A percentile compares a stretch with the other conserved stretches of the same genome.
phyloP scores from a whole-genome alignment of 345 rosid species.

The Chamaenerion angustifolium region DNA sequence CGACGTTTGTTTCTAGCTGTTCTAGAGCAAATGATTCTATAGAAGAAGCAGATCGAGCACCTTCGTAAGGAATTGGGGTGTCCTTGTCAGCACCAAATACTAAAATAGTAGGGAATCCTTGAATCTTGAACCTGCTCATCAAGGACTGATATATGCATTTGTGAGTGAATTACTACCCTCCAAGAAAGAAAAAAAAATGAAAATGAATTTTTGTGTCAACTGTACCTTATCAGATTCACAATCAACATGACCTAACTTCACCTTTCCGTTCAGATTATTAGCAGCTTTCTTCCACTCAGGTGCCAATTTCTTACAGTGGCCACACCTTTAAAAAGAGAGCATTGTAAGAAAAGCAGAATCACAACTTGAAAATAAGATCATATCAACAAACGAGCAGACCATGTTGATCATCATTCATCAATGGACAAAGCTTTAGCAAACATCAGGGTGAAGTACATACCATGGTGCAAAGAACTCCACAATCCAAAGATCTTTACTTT shows the following conservation, averaged over 20 bases:
- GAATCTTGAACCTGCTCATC: conserved; percentile 83
- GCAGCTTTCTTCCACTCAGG: conserved; percentile 79
- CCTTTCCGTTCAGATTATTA: conserved; percentile 63
- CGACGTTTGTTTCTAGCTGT: conserved; percentile 73
- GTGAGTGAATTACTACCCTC: too few species aligned
- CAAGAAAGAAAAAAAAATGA: too few species aligned
- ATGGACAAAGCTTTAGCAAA: neutral
- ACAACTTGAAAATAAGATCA: neutral
- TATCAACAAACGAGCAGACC: too few species aligned
- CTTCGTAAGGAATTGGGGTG: conserved; percentile 68
- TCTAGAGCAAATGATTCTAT: conserved; percentile 81
- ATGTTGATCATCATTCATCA: neutral
- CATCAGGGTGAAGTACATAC: conserved; percentile 25
- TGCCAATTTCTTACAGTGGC: neutral
- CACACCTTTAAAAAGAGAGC: neutral
- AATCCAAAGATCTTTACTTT: conserved; percentile 90
- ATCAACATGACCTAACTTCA: neutral
- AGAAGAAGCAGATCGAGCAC: conserved; percentile 82
- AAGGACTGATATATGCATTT: conserved; percentile 43
- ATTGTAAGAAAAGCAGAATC: conserved; percentile 2
- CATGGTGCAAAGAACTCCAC: conserved; percentile 97
- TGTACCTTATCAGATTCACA: conserved; percentile 4
- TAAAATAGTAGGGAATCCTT: conserved; percentile 94
- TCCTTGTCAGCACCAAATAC: conserved; percentile 89
- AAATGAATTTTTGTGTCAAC: neutral